Evolutionary conservation across 2,329 filamentous ascomycete genomes (phyloP), one percentile per base, ranked within the genome.

Genomic region (Trichoderma citrinoviride): DNA sequence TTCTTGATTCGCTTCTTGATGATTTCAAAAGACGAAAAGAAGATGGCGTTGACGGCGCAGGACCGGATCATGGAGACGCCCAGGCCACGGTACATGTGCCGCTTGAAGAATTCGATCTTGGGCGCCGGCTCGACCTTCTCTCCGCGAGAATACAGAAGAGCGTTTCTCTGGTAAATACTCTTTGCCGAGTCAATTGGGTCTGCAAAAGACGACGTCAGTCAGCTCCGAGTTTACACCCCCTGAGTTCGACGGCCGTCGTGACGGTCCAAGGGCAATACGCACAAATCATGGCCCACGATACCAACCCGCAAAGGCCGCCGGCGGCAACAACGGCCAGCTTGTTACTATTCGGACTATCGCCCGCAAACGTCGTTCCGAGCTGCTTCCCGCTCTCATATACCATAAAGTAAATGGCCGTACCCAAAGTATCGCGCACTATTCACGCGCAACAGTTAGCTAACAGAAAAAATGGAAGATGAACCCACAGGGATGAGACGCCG

Each of bases 321-420:
- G 92, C 90, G 54, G 89, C 81, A 15, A 93, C 85, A 37, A 95
- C 91, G 17, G 91, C 89, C 62, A 91, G 75, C n/a, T 91, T 90
- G 72, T 90, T 90, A 55, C 90, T 91, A n/a, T 90, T 87, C 7
- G 88, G 87, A 67, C 84, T 84, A 68, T 90, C 89, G 54, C 90
- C 85, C 47, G 85, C 86, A 68, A 90, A 87, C 17, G 91, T 92
- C 21, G 89, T 91, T 68, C 93, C 84, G 25, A 94, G 78, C 75
- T 95, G 91, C 74, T 96, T 96, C 70, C 87, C 87, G 74, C 90
- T 93, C 77, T 96, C 92, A 75, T 96, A 96, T 33, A 92, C 93
- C 79, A 91, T 91, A 73, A 96, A 96, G 76, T 96, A 96, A 65
- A 94, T 91, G 33, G 87, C 86, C 1, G 92, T 96, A 61, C 92